phyloP scores from a whole-genome alignment of 495 filamentous ascomycete species.

The Hypoxylon cercidicola region DNA sequence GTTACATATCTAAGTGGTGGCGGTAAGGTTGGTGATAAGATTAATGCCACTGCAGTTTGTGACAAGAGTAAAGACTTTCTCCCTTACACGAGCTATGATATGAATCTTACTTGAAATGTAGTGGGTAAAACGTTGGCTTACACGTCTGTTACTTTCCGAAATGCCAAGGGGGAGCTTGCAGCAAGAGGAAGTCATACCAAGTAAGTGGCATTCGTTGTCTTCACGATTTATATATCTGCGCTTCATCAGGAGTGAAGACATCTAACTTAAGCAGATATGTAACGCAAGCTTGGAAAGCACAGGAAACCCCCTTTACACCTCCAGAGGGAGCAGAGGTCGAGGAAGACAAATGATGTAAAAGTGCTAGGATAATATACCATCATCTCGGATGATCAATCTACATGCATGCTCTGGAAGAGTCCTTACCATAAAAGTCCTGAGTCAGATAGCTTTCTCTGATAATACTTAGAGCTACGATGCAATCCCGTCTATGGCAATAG shows the following conservation, averaged over 20 bases:
- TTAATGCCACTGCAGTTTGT: slow-evolving; percentile 75
- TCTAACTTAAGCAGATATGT: slow-evolving; percentile 37
- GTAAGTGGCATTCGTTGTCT: slow-evolving; percentile 57
- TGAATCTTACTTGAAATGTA: slow-evolving; percentile 47
- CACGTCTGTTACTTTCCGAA: slow-evolving; percentile 82
- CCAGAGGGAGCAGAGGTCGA: slow-evolving; percentile 28
- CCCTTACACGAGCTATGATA: neutral
- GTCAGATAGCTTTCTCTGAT: no score
- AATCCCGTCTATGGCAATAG: no score
- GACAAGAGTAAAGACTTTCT: slow-evolving; percentile 77
- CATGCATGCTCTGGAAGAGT: neutral
- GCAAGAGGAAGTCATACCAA: slow-evolving; percentile 97
- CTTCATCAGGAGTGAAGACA: neutral
- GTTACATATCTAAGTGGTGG: slow-evolving; percentile 92
- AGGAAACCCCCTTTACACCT: slow-evolving; percentile 28
- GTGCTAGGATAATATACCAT: neutral
- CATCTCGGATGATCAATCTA: no score
- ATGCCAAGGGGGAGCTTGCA: slow-evolving; percentile 78
- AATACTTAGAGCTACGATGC: no score
- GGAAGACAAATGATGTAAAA: slow-evolving; percentile 17
- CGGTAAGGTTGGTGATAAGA: slow-evolving; percentile 80
- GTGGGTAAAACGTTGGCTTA: slow-evolving; percentile 94
- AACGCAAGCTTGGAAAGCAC: slow-evolving; percentile 34
- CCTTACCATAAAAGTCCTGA: no score
- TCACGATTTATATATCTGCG: neutral